Evolutionary conservation across 1,284 basidiomycete species (phyloP).

Genomic region (Ustilago curta): DNA sequence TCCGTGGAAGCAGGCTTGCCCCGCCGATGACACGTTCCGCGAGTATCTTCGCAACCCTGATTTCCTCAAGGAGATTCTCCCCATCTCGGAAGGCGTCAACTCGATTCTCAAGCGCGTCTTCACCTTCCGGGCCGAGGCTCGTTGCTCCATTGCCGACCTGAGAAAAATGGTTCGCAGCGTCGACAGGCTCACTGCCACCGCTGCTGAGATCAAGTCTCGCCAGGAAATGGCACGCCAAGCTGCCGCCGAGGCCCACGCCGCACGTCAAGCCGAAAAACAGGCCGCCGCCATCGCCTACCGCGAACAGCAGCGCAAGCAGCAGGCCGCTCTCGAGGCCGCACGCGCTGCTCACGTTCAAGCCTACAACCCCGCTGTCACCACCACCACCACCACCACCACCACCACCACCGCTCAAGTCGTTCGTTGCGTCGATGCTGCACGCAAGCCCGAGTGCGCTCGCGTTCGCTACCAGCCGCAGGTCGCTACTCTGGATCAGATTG

Average conservation of each 20-base stretch:
- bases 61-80: conserved; percentile 66
- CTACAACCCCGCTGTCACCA: conserved; percentile 13
- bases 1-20: conserved; percentile 84
- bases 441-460: conserved; percentile 33
- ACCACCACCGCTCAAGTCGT: conserved; percentile 14
- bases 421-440: conserved; percentile 34
- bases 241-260: conserved; percentile 41
- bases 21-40: conserved; percentile 79
- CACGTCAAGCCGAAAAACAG: conserved; percentile 45
- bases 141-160: conserved; percentile 60
- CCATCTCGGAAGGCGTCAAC: conserved; percentile 66
- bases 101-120: conserved; percentile 66
- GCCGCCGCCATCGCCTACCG: conserved; percentile 39
- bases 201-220: conserved; percentile 54
- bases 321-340: conserved; percentile 39
- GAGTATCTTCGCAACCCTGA: conserved; percentile 65
- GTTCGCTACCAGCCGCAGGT: conserved; percentile 37
- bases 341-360: conserved; percentile 28
- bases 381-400: conserved; percentile 1
- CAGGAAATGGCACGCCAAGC: conserved; percentile 45
- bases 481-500: conserved; percentile 26
- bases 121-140: conserved; percentile 61
- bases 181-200: conserved; percentile 63
- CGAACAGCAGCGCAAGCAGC: conserved; percentile 42
- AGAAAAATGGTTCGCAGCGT: conserved; percentile 57